Base-by-base conservation (phyloP, 306 rosid genomes). In the Acacia acuminata region DNA sequence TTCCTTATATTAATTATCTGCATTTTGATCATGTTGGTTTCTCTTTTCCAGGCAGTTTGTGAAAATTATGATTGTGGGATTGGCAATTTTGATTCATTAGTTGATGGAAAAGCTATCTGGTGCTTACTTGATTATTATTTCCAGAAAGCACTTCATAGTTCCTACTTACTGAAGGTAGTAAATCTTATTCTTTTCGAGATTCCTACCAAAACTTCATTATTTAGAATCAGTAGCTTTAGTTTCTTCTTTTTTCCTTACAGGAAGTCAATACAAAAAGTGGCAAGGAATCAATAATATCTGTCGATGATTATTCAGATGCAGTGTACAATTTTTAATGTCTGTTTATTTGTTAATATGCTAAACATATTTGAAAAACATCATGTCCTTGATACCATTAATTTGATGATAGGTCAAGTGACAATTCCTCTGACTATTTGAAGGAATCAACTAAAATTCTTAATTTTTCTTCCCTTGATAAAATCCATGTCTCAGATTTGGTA, bases 21-120 rank as follows among this genome's bases (percentile, higher is more conserved):
- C 78, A 60, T 51, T 51, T 74, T n/a, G 27, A 82, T 68, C 73
- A 42, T 24, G 25, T 40, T 43, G 12, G 38, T 72, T 56, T 43
- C 25, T 48, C 36, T 36, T 44, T 79, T 88, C 73, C 86, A 95
- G 98, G 97, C 90, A 78, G 94, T 95, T 51, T 92, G 97, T 84
- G 86, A 84, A 77, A 88, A 77, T 30, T 95, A 95, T 86, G 88
- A 82, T 75, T 90, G 91, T 79, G 82, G 75, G 82, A 64, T 92
- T 12, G 90, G 85, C 83, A 86, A 63, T 63, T 90, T 91, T 75
- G 83, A 89, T 36, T 90, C 96, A 44, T 86, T 95, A 83, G 91
- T 90, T 43, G 98, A 93, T 86, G 99, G 99, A 89, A 95, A 93
- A 89, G 98, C 97, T 47, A 88, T 95, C 82, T 95, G 99, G 98